Evolutionary conservation across 371 early-diverging fungal species (phyloP).

Genomic region (Syncephalastrum contaminatum): DNA sequence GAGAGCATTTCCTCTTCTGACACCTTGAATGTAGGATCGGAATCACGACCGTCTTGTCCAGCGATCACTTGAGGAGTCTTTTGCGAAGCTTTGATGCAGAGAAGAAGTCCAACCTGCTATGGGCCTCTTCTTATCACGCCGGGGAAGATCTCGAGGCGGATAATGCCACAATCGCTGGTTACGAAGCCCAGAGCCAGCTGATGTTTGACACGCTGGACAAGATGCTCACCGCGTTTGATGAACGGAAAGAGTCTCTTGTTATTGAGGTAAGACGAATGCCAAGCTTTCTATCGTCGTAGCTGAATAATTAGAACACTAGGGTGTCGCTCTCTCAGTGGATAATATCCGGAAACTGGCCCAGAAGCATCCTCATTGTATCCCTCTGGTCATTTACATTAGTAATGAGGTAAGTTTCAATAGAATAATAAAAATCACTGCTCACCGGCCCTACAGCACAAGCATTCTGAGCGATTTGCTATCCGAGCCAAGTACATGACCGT

Average conservation of each 20-base stretch:
- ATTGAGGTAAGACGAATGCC: slow-evolving; percentile 25
- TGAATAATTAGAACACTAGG: slow-evolving; percentile 12
- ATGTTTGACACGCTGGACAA: slow-evolving; percentile 27
- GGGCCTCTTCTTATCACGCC: slow-evolving; percentile 40
- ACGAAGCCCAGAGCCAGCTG: slow-evolving; percentile 36
- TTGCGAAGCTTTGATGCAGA: slow-evolving; percentile 35
- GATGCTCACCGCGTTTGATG: slow-evolving; percentile 19
- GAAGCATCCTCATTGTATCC: slow-evolving; percentile 36
- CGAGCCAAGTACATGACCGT: slow-evolving; percentile 49
- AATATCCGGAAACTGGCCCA: slow-evolving; percentile 22
- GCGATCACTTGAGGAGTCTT: slow-evolving; percentile 36
- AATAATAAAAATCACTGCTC: background rate
- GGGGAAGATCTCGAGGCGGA: slow-evolving; percentile 12
- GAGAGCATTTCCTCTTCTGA: too few species aligned
- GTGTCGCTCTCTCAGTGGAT: slow-evolving; percentile 37
- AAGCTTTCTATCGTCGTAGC: background rate
- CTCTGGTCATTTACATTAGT: slow-evolving; percentile 35
- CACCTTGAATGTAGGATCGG: slow-evolving; percentile 28
- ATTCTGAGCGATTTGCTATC: slow-evolving; percentile 39
- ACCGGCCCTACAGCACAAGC: slow-evolving; percentile 24
- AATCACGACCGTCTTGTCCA: slow-evolving; percentile 36
- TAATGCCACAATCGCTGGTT: slow-evolving; percentile 21
- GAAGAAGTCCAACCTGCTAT: slow-evolving; percentile 22
- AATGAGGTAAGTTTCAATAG: slow-evolving; percentile 19
- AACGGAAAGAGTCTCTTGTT: slow-evolving; percentile 32